Evolutionary conservation across 192 early-diverging fungal species (phyloP), one percentile per base, ranked within the genome.

Genomic region (Coemansia sp.): DNA sequence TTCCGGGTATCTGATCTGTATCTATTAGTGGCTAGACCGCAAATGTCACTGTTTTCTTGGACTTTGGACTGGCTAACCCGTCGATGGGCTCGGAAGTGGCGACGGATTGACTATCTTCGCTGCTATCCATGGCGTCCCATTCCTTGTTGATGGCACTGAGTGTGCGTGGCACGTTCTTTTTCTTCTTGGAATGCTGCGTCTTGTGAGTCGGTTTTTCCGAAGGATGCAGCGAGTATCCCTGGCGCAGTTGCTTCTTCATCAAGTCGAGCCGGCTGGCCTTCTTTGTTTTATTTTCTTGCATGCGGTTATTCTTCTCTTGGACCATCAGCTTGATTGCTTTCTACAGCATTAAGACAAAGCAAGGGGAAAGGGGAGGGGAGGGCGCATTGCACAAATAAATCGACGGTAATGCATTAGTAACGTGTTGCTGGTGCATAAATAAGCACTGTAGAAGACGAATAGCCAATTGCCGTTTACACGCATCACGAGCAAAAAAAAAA

Each of bases 131-230:
- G 33, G 45, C 42, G 34, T 61, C 63, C 76, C 76, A 79, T 8
- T 79, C 76, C 21, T 70, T 66, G 59, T 79, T 79, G 37, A 79
- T 57, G 13, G 76, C 25, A 49, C 70, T 79, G 37, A 79, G 62
- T 10, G 76, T 79, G 53, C 76, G 76, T 12, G 28, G 20, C 51
- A 68, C 25, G 31, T 26, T 40, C 48, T 68, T 64, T 37, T 30
- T 28, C 59, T 72, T 78, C 48, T 68, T 67, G 29, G 42, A 25
- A 28, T 65, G 60, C 51, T 72, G 7, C 0, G 25, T 13, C 48
- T 51, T 51, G 48, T 16, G 48, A 1, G 48, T 67, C 4, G 26
- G 10, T 5, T 40, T 51, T 48, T 37, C 51, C 23, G 13, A 48
- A 15, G n/a, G 58, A 16, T n/a, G 25, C 16, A 72, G 66, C 62